Percentiles rank a stretch among this genome's conserved stretches.
These are phyloP conservation scores for Acmispon strigosus DNA, from an alignment of 306 rosid species.

Conservation along the genomic window DNA sequence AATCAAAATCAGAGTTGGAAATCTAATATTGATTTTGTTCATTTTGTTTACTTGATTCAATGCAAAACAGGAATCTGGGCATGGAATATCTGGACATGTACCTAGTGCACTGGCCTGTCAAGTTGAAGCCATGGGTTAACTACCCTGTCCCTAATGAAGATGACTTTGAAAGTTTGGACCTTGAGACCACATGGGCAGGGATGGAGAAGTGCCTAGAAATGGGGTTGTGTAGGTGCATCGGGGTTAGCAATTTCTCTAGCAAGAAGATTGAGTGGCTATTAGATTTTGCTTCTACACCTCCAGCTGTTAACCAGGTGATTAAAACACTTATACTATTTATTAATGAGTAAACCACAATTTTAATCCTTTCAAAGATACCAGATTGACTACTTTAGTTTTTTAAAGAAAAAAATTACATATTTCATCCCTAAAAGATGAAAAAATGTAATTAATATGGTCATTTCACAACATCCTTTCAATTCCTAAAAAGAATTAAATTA, in stretches of 20 bases:
- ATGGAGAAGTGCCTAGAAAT: conserved; percentile 79
- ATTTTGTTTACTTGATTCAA: background rate
- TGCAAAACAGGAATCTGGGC: conserved; percentile 47
- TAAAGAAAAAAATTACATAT: too few species aligned
- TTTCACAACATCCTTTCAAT: too few species aligned
- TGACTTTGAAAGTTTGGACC: conserved; percentile 64
- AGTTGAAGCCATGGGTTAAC: conserved; percentile 75
- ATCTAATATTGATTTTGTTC: conserved; percentile 3
- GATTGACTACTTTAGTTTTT: too few species aligned
- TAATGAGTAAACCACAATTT: too few species aligned
- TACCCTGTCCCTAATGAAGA: conserved; percentile 67
- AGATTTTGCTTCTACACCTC: conserved; percentile 59
- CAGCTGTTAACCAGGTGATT: conserved; percentile 75
- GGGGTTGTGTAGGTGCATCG: conserved; percentile 77
- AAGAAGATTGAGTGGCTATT: conserved; percentile 48
- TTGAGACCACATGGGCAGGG: conserved; percentile 70
- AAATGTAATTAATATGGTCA: too few species aligned
- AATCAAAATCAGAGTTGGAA: background rate
- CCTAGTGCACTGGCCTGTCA: conserved; percentile 91
- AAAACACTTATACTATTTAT: background rate
- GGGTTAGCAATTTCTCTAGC: conserved; percentile 88
- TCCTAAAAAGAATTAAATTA: too few species aligned
- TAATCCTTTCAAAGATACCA: too few species aligned
- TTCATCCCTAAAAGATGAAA: too few species aligned
- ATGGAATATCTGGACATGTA: conserved; percentile 89